Evolutionary conservation across 2,329 filamentous ascomycete species (phyloP).

Genomic region (Penicillium expansum): DNA sequence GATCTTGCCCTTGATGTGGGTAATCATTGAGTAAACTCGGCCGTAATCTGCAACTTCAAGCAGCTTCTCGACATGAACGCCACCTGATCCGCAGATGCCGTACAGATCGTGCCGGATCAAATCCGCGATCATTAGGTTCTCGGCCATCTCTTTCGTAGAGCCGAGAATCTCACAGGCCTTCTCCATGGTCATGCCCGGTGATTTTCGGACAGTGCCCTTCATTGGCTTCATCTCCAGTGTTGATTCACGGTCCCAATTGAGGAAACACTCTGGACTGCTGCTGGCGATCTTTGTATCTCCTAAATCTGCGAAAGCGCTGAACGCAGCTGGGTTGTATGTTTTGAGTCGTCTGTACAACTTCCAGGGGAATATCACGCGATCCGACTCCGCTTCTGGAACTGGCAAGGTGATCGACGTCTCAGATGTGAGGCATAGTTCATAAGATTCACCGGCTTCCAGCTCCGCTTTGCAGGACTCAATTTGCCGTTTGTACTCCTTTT

Average conservation of each 20-base stretch:
- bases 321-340: conserved; percentile 73
- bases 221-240: conserved; percentile 73
- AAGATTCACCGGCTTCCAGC: conserved; percentile 75
- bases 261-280: conserved; percentile 85
- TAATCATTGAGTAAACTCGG: conserved; percentile 88
- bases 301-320: conserved; percentile 77
- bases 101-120: conserved; percentile 92
- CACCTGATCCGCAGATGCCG: conserved; percentile 72
- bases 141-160: conserved; percentile 84
- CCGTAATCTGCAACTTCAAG: conserved; percentile 89
- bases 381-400: conserved; percentile 18
- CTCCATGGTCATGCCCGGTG: conserved; percentile 62
- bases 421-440: conserved; percentile 80
- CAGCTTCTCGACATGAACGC: conserved; percentile 71
- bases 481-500: conserved; percentile 60
- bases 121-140: conserved; percentile 98
- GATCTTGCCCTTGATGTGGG: conserved; percentile 70
- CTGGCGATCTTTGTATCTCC: conserved; percentile 69
- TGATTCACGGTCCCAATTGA: conserved; percentile 60
- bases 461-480: conserved; percentile 68
- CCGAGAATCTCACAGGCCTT: conserved; percentile 71
- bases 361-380: conserved; percentile 55
- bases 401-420: conserved; percentile 62
- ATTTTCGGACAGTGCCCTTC: conserved; percentile 92
- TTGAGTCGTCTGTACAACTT: conserved; percentile 69